These are phyloP conservation scores for Talaromyces sp. DNA, from an alignment of 2,329 filamentous ascomycete genomes.

Conservation along the genomic window DNA sequence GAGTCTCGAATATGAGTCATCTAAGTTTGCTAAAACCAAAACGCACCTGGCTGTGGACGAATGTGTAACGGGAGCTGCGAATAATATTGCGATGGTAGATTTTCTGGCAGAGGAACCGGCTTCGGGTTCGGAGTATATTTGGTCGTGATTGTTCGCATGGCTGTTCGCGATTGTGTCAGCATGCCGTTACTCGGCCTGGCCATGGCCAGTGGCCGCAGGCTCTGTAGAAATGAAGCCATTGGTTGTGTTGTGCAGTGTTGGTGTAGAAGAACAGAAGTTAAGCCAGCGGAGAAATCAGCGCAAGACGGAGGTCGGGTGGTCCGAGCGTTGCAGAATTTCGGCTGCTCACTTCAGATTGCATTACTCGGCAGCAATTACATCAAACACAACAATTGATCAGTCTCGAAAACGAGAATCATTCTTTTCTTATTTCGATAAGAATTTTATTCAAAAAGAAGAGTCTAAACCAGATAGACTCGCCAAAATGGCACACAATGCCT, in stretches of 20 bases:
- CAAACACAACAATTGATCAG: not conserved
- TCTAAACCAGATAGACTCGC: too few relatives aligned
- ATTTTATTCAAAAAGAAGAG: too few relatives aligned
- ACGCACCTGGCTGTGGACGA: constrained; percentile 38
- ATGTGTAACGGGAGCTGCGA: constrained; percentile 42
- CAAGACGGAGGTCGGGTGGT: constrained; percentile 29
- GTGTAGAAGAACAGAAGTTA: not conserved
- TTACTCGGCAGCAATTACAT: not conserved
- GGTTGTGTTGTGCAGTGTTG: not conserved
- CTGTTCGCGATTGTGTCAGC: constrained; percentile 41
- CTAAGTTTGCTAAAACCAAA: not conserved
- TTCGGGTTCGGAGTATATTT: constrained; percentile 44
- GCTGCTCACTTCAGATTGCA: constrained; percentile 14
- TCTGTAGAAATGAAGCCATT: constrained; percentile 59
- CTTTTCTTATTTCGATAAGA: too few relatives aligned
- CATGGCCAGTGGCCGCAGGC: constrained; percentile 65
- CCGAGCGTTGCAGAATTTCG: constrained; percentile 35
- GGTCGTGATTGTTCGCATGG: constrained; percentile 51
- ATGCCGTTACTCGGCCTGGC: constrained; percentile 55
- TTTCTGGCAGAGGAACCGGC: constrained; percentile 39
- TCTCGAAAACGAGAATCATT: not conserved
- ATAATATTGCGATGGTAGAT: constrained; percentile 41
- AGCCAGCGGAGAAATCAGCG: constrained; percentile 11
- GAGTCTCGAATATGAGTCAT: not conserved
- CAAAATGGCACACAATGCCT: constrained; percentile 39